Conservation (phyloP, 2,329 filamentous ascomycete genomes). For the Ceratocystis colombiana region DNA sequence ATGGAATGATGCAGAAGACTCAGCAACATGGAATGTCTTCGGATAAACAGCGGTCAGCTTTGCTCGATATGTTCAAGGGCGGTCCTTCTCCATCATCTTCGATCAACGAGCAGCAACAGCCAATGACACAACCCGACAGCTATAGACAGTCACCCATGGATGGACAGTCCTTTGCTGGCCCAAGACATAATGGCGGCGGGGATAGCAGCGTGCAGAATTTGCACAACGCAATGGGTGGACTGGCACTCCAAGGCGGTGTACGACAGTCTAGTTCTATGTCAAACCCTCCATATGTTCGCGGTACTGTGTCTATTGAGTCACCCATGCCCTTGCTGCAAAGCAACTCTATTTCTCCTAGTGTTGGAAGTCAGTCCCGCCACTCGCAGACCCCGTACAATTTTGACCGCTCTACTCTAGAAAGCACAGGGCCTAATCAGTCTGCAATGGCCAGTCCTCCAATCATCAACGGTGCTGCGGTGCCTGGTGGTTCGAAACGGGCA, state of each 20-base stretch:
- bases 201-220: constrained; percentile 11
- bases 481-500: constrained; percentile 31
- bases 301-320: constrained; percentile 23
- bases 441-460: constrained; percentile 30
- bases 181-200: constrained; percentile 16
- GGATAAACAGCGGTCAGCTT: constrained; percentile 38
- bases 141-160: constrained; percentile 25
- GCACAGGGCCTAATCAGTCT: constrained; percentile 24
- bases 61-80: constrained; percentile 48
- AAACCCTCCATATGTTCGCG: constrained; percentile 22
- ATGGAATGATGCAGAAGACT: constrained; percentile 24
- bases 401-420: constrained; percentile 22
- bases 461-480: constrained; percentile 30
- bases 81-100: constrained; percentile 13
- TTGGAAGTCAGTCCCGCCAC: constrained; percentile 24
- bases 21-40: constrained; percentile 22
- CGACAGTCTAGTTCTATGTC: constrained; percentile 21
- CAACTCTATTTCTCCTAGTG: constrained; percentile 23
- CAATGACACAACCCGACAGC: constrained; percentile 16
- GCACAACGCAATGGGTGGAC: constrained; percentile 21
- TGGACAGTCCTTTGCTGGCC: constrained; percentile 16
- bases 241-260: constrained; percentile 24
- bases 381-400: constrained; percentile 26
- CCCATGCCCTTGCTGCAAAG: constrained; percentile 17
- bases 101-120: constrained; percentile 17